Evolutionary conservation across 805 yeast genomes (phyloP).

Genomic region (Alloascoidea africana): DNA sequence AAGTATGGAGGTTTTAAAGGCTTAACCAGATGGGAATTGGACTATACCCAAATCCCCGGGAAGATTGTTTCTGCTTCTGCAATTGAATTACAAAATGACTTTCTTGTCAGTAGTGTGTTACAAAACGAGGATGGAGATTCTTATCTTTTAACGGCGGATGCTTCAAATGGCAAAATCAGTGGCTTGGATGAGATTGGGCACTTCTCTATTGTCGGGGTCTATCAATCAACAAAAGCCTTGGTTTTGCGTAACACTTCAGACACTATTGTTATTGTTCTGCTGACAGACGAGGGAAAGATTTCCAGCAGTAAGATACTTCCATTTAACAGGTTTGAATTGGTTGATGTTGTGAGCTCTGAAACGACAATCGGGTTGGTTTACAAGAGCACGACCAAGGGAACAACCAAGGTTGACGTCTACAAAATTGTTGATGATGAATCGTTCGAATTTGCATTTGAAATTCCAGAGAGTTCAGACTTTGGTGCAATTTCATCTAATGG

Average conservation of each 20-base stretch:
- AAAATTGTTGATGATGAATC: too few relatives aligned
- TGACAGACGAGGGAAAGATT: neutral
- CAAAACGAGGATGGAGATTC: neutral
- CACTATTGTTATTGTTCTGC: neutral
- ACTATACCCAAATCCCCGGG: too few relatives aligned
- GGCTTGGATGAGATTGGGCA: neutral
- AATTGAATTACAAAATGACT: neutral
- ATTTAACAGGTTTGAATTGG: neutral
- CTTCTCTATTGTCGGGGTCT: neutral
- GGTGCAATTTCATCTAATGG: too few relatives aligned
- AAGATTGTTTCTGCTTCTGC: neutral
- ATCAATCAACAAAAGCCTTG: neutral
- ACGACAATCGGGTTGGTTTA: constrained; percentile 1
- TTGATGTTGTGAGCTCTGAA: neutral
- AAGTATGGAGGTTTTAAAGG: neutral
- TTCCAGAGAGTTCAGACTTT: too few relatives aligned
- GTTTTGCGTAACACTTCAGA: neutral
- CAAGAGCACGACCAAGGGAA: too few relatives aligned
- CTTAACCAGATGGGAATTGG: neutral
- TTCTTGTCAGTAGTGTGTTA: neutral
- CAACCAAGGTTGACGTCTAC: too few relatives aligned
- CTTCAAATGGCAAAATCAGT: neutral
- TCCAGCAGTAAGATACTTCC: too few relatives aligned
- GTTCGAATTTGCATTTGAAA: too few relatives aligned
- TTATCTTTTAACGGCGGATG: neutral